These are phyloP conservation scores for Didymella keratinophila DNA, from an alignment of 2,329 filamentous ascomycete species.

Conservation along the genomic window DNA sequence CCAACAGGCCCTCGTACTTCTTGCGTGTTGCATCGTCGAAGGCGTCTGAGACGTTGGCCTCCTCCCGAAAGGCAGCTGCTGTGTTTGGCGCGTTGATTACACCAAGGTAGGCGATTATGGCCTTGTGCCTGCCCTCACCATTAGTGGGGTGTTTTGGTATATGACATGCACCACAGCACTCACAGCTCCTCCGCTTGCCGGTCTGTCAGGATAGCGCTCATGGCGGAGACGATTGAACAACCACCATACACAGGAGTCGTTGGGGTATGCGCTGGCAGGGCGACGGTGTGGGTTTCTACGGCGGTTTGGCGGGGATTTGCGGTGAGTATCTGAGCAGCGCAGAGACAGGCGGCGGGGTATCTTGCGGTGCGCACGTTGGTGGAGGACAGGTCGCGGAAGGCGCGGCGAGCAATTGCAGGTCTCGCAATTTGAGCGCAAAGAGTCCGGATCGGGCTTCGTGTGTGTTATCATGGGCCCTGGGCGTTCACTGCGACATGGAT, in stretches of 20 bases:
- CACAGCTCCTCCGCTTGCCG: slow-evolving; percentile 91
- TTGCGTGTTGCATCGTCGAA: slow-evolving; percentile 85
- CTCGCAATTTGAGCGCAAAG: not conserved
- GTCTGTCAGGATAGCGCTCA: slow-evolving; percentile 78
- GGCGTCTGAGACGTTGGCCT: slow-evolving; percentile 74
- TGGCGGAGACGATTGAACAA: slow-evolving; percentile 52
- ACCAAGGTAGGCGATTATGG: slow-evolving; percentile 86
- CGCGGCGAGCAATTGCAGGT: not conserved
- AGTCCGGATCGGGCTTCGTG: slow-evolving; percentile 1
- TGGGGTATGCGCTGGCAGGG: slow-evolving; percentile 11
- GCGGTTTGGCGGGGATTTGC: slow-evolving; percentile 32
- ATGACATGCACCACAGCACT: slow-evolving; percentile 49
- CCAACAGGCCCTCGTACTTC: slow-evolving; percentile 91
- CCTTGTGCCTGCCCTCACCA: slow-evolving; percentile 75
- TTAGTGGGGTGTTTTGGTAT: slow-evolving; percentile 22
- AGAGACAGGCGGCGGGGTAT: slow-evolving; percentile 13
- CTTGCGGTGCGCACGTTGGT: not conserved
- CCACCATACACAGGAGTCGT: slow-evolving; percentile 43
- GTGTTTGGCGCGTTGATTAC: slow-evolving; percentile 75
- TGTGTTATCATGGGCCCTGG: slow-evolving; percentile 1
- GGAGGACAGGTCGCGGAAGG: slow-evolving; percentile 1
- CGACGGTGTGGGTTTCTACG: slow-evolving; percentile 24
- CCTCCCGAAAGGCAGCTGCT: slow-evolving; percentile 76
- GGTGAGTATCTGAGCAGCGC: slow-evolving; percentile 29
- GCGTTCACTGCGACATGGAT: slow-evolving; percentile 11